Evolutionary conservation across 441 rosid genomes (phyloP).

Genomic region (Eutrema salsugineum): DNA sequence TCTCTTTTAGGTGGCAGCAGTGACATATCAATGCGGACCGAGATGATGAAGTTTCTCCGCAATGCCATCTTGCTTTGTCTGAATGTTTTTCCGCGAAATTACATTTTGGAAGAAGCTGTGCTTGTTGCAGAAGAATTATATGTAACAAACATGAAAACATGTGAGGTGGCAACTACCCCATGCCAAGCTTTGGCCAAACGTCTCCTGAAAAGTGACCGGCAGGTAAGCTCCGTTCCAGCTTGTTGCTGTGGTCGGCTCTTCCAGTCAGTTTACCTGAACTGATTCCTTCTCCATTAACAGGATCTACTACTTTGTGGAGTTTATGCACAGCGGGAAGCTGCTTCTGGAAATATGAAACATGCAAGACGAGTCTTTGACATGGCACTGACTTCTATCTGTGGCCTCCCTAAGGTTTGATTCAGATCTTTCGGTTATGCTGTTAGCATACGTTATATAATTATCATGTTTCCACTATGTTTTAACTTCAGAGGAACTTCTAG

Average conservation of each 20-base stretch:
- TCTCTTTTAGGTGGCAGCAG: constrained; percentile 43
- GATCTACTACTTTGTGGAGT: constrained; percentile 95
- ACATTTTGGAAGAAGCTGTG: constrained; percentile 76
- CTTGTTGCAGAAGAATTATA: constrained; percentile 88
- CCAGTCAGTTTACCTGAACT: neutral
- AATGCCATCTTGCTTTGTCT: constrained; percentile 78
- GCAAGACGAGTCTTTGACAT: constrained; percentile 94
- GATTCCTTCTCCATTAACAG: constrained; percentile 38
- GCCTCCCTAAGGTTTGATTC: constrained; percentile 62
- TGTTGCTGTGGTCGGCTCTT: neutral
- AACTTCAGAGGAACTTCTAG: neutral
- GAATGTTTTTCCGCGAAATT: constrained; percentile 76
- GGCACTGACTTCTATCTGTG: constrained; percentile 83
- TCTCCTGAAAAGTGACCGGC: constrained; percentile 87
- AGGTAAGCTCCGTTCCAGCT: constrained; percentile 46
- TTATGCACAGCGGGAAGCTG: constrained; percentile 92
- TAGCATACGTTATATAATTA: neutral
- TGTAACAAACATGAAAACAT: constrained; percentile 52
- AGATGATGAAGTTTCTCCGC: constrained; percentile 80
- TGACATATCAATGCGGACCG: constrained; percentile 47
- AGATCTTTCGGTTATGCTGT: neutral
- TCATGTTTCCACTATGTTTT: constrained; percentile 9
- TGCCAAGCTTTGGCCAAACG: constrained; percentile 84
- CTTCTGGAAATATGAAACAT: constrained; percentile 72
- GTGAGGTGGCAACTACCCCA: constrained; percentile 54